Conservation (phyloP, 805 yeast species). For the Saccharomycopsis sp. region DNA sequence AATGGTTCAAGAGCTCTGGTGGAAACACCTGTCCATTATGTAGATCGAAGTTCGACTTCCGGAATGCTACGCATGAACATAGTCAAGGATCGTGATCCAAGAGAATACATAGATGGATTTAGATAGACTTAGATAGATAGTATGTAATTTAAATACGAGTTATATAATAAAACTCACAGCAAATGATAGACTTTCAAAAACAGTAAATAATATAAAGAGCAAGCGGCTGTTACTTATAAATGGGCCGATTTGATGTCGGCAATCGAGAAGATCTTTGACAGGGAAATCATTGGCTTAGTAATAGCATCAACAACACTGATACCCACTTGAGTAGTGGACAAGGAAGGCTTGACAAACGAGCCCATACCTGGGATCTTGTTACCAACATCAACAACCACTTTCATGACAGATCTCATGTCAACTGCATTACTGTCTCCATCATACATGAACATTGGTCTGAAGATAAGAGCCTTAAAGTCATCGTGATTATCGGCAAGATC, state of each 20-base stretch:
- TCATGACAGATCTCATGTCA: background rate
- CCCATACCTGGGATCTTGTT: background rate
- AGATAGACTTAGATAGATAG: no score
- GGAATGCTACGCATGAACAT: constrained; percentile 16
- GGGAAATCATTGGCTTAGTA: background rate
- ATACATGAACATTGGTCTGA: background rate
- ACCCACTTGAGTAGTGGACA: background rate
- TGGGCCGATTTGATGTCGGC: background rate
- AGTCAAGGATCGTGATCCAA: background rate
- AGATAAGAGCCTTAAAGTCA: background rate
- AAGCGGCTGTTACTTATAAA: no score
- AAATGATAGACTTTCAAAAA: no score
- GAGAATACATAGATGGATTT: no score
- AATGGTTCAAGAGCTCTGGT: constrained; percentile 96
- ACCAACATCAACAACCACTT: background rate
- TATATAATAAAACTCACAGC: no score
- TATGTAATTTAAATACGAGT: no score
- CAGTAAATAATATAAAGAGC: no score
- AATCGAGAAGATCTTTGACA: background rate
- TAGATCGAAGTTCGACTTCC: constrained; percentile 56
- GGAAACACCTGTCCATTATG: constrained; percentile 93
- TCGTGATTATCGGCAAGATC: background rate
- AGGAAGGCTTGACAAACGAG: background rate
- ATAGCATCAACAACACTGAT: background rate
- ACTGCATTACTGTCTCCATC: background rate